A percentile compares a stretch with the other conserved stretches of the same genome.
phyloP scores from a whole-genome alignment of 805 yeast species.

The Schwanniomyces polymorphus region DNA sequence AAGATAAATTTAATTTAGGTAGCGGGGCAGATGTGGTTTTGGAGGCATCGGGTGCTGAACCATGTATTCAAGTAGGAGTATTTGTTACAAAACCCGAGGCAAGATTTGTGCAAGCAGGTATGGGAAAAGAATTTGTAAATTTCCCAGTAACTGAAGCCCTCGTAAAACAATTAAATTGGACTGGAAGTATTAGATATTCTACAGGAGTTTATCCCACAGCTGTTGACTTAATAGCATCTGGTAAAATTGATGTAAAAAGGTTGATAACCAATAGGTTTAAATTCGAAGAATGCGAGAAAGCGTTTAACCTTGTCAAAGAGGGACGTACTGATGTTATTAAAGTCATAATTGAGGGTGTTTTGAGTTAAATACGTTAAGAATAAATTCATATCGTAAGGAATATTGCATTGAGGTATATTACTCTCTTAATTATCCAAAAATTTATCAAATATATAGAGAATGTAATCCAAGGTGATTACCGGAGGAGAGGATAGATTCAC shows the following conservation, averaged over 20 bases:
- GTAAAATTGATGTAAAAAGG: conserved; percentile 13
- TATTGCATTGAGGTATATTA: too few species aligned
- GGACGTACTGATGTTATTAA: conserved; percentile 11
- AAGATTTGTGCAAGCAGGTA: conserved; percentile 18
- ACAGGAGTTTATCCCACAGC: conserved; percentile 18
- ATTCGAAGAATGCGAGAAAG: conserved; percentile 17
- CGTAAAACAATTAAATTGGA: conserved; percentile 16
- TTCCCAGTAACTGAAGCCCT: conserved; percentile 19
- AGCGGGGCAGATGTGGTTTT: conserved; percentile 23
- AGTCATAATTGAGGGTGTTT: conserved; percentile 13
- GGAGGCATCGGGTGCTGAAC: conserved; percentile 19
- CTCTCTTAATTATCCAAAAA: too few species aligned
- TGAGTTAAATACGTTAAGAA: too few species aligned
- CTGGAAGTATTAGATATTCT: conserved; percentile 15
- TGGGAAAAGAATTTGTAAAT: conserved; percentile 15
- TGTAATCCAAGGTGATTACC: too few species aligned
- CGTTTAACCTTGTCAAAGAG: conserved; percentile 16
- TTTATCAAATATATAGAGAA: too few species aligned
- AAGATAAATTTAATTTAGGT: conserved; percentile 20
- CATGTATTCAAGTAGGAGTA: conserved; percentile 16
- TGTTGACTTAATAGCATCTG: conserved; percentile 14
- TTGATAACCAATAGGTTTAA: conserved; percentile 19
- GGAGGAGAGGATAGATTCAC: too few species aligned
- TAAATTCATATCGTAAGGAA: too few species aligned
- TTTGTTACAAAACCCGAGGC: conserved; percentile 12